A percentile compares a stretch with the other conserved stretches of the same genome.
phyloP scores from a whole-genome alignment of 2,329 filamentous ascomycete genomes.

The Penicillium sp. region DNA sequence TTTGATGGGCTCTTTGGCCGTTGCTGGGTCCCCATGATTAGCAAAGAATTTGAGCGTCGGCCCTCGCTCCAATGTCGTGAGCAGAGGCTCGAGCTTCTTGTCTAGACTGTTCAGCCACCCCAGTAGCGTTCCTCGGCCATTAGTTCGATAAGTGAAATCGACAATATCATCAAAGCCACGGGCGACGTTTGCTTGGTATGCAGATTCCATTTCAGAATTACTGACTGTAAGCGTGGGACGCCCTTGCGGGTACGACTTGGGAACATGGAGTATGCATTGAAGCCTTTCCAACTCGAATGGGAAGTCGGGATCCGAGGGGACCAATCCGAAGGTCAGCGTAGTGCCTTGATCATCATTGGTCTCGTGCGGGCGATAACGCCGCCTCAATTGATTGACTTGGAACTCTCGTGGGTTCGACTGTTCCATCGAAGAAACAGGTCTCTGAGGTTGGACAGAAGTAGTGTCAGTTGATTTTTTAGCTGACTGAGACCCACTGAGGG shows the following conservation, averaged over 20 bases:
- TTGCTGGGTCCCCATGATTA: constrained; percentile 49
- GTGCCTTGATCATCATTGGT: constrained; percentile 52
- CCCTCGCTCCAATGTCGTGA: constrained; percentile 69
- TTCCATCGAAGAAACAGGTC: constrained; percentile 67
- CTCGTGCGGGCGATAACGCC: constrained; percentile 61
- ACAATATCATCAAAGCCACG: constrained; percentile 69
- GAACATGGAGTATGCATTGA: constrained; percentile 68
- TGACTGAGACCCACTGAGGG: constrained; percentile 26
- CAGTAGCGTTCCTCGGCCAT: constrained; percentile 57
- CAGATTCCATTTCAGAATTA: constrained; percentile 70
- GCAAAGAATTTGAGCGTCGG: constrained; percentile 71
- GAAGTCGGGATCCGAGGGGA: constrained; percentile 80
- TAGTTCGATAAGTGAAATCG: constrained; percentile 50
- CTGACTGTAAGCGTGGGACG: constrained; percentile 62
- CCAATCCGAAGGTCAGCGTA: constrained; percentile 64
- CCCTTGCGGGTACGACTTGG: constrained; percentile 60
- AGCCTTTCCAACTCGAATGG: constrained; percentile 73
- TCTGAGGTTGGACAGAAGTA: constrained; percentile 48
- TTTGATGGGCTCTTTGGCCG: constrained; percentile 30
- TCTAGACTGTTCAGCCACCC: constrained; percentile 70
- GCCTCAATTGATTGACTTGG: constrained; percentile 71
- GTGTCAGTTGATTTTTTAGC: constrained; percentile 45
- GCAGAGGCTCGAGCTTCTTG: constrained; percentile 67
- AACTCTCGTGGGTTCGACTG: constrained; percentile 69
- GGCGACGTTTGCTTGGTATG: constrained; percentile 76